A percentile compares a stretch with the other conserved stretches of the same genome.
phyloP scores from a whole-genome alignment of 1,284 basidiomycete species.

The Cryptococcus sp. region DNA sequence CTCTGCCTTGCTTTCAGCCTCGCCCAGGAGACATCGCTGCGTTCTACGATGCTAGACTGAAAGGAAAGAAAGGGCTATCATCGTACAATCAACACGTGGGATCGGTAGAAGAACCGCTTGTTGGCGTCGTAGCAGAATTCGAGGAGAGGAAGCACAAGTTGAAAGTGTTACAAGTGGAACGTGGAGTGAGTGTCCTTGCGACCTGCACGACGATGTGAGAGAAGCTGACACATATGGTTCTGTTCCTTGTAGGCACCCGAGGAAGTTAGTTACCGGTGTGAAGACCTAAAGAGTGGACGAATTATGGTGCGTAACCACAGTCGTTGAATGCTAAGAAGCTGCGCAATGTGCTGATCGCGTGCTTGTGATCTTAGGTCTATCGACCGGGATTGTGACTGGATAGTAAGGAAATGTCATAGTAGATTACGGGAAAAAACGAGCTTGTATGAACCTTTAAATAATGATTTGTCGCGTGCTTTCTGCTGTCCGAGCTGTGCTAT shows the following conservation, averaged over 20 bases:
- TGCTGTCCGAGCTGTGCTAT: no score
- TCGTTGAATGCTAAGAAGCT: neutral
- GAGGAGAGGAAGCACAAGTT: slow-evolving; percentile 77
- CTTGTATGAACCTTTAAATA: no score
- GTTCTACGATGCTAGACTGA: slow-evolving; percentile 75
- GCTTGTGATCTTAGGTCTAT: neutral
- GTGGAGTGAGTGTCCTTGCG: slow-evolving; percentile 35
- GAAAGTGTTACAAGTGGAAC: slow-evolving; percentile 68
- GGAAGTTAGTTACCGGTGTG: slow-evolving; percentile 76
- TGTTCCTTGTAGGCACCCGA: slow-evolving; percentile 64
- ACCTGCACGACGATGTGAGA: neutral
- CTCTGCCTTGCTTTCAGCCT: slow-evolving; percentile 25
- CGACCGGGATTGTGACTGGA: neutral
- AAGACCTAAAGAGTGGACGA: slow-evolving; percentile 81
- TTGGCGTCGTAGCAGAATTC: slow-evolving; percentile 77
- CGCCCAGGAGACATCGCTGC: slow-evolving; percentile 81
- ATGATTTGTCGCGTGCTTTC: no score
- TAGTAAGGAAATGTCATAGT: no score
- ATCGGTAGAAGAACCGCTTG: slow-evolving; percentile 63
- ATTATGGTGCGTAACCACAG: slow-evolving; percentile 63
- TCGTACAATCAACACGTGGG: slow-evolving; percentile 67
- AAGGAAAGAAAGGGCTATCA: slow-evolving; percentile 78
- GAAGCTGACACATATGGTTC: neutral
- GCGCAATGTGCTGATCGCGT: neutral
- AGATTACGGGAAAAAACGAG: no score